Evolutionary conservation across 2,329 filamentous ascomycete genomes (phyloP), one percentile per base, ranked within the genome.

Genomic region (Blastomyces silverae): DNA sequence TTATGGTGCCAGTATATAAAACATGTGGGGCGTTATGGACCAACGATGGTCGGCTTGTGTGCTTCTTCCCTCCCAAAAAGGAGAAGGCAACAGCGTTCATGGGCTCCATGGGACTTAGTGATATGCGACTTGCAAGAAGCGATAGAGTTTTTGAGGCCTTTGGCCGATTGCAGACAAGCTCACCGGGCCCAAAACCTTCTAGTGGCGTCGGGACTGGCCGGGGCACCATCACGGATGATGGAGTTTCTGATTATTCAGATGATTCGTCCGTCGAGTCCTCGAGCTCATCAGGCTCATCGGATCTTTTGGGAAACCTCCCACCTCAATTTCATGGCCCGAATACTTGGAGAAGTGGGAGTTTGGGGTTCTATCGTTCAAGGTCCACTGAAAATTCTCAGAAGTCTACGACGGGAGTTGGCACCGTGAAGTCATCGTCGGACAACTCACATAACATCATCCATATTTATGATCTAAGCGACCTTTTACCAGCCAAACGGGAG

Each of bases 401-500:
- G 55, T 82, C 80, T 13, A 79, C 84, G 7, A 89, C 83, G 1
- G 84, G 84, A 1, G 80, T 81, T 48, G 83, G 82, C 1, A 86
- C 84, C 0, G 84, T 73, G 8, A 78, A 76, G 67, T 71, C 74
- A 39, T 68, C 69, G 25, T 78, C 75, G 22, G 74, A 76, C 3
- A 76, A 80, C 63, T 77, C 81, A 1, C 89, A 88, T 69, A 92
- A 92, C 67, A 80, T 89, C 28, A 79, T 97, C 25, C 86, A 86
- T 1, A 86, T 97, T 50, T 83, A 92, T 71, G 83, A 91, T 67
- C 74, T 95, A 34, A 84, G 85, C 11, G 80, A 84, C 59, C 75
- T 91, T 15, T 78, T 96, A n/a, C 92, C 92, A 0, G 89, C 90
- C 2, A 94, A 92, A 74, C 83, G 83, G 66, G 83, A 86, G 64